A percentile compares a stretch with the other conserved stretches of the same genome.
Evolutionary conservation across 73 alveolate species (phyloP).

Genomic region (Paraurostyla sp.): DNA sequence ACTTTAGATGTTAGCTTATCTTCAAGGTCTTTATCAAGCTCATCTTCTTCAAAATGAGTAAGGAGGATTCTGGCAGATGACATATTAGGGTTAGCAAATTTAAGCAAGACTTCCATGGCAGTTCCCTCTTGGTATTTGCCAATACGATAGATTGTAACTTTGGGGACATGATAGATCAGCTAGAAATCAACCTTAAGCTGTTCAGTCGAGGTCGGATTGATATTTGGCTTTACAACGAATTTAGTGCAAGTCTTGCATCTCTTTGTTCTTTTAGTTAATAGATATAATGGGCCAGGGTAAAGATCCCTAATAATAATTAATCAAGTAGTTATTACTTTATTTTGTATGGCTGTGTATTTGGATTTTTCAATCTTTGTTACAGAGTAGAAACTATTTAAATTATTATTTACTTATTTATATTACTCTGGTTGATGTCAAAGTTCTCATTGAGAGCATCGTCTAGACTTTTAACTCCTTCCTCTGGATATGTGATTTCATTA

Average conservation of each 20-base stretch:
- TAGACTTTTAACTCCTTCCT: constrained; percentile 3
- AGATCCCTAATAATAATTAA: constrained; percentile 27
- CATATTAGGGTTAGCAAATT: constrained; percentile 55
- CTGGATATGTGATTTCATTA: neutral
- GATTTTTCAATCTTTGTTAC: constrained; percentile 55
- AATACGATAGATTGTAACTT: constrained; percentile 51
- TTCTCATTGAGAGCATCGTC: constrained; percentile 58
- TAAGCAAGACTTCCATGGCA: constrained; percentile 21
- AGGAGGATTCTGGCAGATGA: constrained; percentile 1
- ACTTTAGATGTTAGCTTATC: neutral
- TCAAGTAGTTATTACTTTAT: neutral
- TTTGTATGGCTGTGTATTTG: constrained; percentile 50
- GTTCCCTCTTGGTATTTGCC: constrained; percentile 9
- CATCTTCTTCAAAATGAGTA: neutral
- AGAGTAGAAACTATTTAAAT: constrained; percentile 44
- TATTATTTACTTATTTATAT: neutral
- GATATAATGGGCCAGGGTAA: constrained; percentile 58
- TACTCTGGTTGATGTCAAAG: constrained; percentile 42
- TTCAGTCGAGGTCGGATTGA: constrained; percentile 54
- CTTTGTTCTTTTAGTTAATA: constrained; percentile 59
- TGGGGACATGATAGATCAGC: constrained; percentile 64
- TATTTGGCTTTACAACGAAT: constrained; percentile 69
- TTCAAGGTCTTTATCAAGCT: neutral
- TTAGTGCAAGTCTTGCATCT: constrained; percentile 75
- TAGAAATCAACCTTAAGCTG: constrained; percentile 68